Base-by-base conservation (phyloP, 371 early-diverging fungal genomes). In the Dinochytrium kinnereticum region DNA sequence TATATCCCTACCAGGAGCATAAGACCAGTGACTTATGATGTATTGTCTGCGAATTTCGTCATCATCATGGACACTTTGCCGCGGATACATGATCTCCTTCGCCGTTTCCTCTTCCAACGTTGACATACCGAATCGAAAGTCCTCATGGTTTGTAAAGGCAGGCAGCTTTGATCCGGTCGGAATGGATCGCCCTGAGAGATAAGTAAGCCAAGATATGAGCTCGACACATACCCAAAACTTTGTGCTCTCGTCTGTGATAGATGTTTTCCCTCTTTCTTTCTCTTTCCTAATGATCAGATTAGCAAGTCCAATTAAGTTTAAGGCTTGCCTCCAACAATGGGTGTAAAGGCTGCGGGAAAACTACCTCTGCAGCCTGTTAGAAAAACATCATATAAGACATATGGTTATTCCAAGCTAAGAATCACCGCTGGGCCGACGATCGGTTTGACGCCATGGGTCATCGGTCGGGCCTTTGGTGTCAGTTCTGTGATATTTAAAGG, bases 241-340 rank as follows among this genome's bases (percentile, higher is more conserved):
- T 77, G 64, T 79, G 82, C 59, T 81, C 82, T n/a, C 66, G 37
- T 19, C 82, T 72, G 64, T 79, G 79, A 64, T 79, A 81, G 26
- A 64, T 70, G 10, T 40, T 59, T 44, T 81, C 82, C 1, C 77
- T 70, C 34, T 37, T 51, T 17, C 66, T 34, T 24, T 77, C 79
- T 28, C 67, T 59, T 44, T 81, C 78, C 76, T 78, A 26, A 53
- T 10, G 28, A 3, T 31, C n/a, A 38, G 2, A 26, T 13, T 59
- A 26, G 30, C 59, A 34, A 50, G 37, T 17, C 31, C 51, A 21
- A 55, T 15, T 1, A 53, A 2, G 15, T 13, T 13, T 5, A 50
- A 1, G 1, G 10, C 2, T 38, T 24, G 69, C 69, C 66, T 74
- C 61, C 53, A 75, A 59, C 10, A 75, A 21, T 10, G 69, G 75